These are phyloP conservation scores for Coemansia sp. DNA, from an alignment of 192 early-diverging fungal species.

Conservation along the genomic window DNA sequence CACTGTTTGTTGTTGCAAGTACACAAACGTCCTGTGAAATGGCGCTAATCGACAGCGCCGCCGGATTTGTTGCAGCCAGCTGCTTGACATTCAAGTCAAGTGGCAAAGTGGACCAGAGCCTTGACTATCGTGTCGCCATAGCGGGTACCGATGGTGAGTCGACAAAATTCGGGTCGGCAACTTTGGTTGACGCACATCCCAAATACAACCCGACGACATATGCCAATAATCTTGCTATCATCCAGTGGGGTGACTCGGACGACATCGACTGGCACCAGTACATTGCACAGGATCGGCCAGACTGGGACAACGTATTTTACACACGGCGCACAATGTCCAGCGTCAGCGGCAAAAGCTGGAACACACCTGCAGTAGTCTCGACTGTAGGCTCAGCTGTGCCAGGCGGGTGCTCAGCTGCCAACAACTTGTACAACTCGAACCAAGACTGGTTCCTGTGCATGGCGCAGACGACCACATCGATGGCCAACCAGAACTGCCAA, in stretches of 20 bases:
- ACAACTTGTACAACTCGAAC: constrained; percentile 43
- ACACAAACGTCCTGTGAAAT: constrained; percentile 48
- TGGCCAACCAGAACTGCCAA: constrained; percentile 33
- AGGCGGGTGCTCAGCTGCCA: constrained; percentile 25
- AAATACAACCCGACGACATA: constrained; percentile 31
- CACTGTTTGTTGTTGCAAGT: constrained; percentile 24
- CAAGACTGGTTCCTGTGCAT: constrained; percentile 29
- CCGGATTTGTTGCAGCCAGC: constrained; percentile 35
- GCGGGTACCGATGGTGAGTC: constrained; percentile 3
- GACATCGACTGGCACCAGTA: constrained; percentile 15
- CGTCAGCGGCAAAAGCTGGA: constrained; percentile 14
- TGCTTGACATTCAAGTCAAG: constrained; percentile 29
- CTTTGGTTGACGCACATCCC: constrained; percentile 34
- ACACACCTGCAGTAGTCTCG: constrained; percentile 10
- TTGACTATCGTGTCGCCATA: constrained; percentile 34
- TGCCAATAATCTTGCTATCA: constrained; percentile 49
- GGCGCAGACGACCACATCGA: constrained; percentile 21
- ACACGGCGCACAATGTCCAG: constrained; percentile 28
- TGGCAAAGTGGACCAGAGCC: constrained; percentile 24
- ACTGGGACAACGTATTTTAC: constrained; percentile 32
- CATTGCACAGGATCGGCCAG: constrained; percentile 19
- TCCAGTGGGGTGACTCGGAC: constrained; percentile 11
- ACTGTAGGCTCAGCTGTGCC: constrained; percentile 5
- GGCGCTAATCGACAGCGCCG: constrained; percentile 30
- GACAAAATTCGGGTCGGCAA: constrained; percentile 14